Evolutionary conservation across 1,139 yeast genomes (phyloP).

Genomic region (Pichia inconspicua): DNA sequence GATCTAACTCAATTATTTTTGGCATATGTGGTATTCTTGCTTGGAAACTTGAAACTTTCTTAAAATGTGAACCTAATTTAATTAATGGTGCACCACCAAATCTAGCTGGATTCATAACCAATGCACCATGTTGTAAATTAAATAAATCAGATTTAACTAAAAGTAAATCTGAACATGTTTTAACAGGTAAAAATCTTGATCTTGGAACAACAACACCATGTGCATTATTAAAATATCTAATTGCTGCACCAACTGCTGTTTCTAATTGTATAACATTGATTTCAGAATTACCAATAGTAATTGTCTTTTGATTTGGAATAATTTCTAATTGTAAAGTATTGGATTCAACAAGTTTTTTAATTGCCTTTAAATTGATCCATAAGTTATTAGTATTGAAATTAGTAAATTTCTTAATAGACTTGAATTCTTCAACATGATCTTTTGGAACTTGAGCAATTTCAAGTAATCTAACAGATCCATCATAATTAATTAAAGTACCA

Average conservation of each 20-base stretch:
- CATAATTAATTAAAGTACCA: slow-evolving; percentile 95
- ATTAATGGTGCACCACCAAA: slow-evolving; percentile 92
- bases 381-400: slow-evolving; percentile 96
- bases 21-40: slow-evolving; percentile 93
- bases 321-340: slow-evolving; percentile 85
- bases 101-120: slow-evolving; percentile 75
- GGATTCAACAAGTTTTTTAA: slow-evolving; percentile 82
- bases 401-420: slow-evolving; percentile 93
- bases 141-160: slow-evolving; percentile 95
- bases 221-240: slow-evolving; percentile 89
- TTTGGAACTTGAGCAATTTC: slow-evolving; percentile 99
- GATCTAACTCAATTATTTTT: slow-evolving; percentile 90
- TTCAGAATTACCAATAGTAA: slow-evolving; percentile 68
- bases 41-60: slow-evolving; percentile 89
- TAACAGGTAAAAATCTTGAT: slow-evolving; percentile 94
- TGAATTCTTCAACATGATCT: slow-evolving; percentile 97
- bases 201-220: slow-evolving; percentile 99
- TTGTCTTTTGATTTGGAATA: slow-evolving; percentile 87
- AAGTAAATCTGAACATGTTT: slow-evolving; percentile 90
- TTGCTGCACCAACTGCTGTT: slow-evolving; percentile 99
- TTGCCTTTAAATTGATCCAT: slow-evolving; percentile 94
- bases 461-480: slow-evolving; percentile 86
- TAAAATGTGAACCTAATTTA: slow-evolving; percentile 93
- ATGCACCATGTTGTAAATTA: slow-evolving; percentile 84
- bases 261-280: slow-evolving; percentile 88